Evolutionary conservation across 129 eudicot species (phyloP).

Genomic region (Chrysanthemum makinoi): DNA sequence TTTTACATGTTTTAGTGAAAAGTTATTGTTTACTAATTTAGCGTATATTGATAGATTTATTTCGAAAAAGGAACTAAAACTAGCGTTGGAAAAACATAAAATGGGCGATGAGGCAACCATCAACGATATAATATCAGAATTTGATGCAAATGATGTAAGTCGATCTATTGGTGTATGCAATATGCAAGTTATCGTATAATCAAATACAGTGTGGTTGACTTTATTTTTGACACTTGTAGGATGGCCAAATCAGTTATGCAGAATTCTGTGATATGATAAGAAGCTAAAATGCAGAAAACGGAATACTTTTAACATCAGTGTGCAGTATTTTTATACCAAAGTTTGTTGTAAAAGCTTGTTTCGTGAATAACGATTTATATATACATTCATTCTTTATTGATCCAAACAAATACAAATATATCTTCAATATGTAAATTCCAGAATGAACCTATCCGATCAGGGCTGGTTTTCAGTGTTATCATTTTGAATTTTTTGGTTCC

Average conservation of each 20-base stretch:
- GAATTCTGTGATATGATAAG: slow-evolving; percentile 27
- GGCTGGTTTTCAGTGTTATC: no score
- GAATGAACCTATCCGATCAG: no score
- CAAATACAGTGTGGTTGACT: background rate
- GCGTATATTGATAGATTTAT: background rate
- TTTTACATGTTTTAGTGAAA: background rate
- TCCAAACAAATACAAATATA: background rate
- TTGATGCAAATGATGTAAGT: slow-evolving; percentile 21
- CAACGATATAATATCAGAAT: slow-evolving; percentile 17
- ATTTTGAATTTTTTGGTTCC: background rate
- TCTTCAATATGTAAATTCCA: background rate
- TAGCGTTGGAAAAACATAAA: slow-evolving; percentile 7
- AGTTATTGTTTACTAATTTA: background rate
- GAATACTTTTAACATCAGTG: background rate
- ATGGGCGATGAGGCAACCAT: slow-evolving; percentile 17
- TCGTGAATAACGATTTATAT: background rate
- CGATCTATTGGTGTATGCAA: background rate
- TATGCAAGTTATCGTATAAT: background rate
- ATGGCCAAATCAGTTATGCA: slow-evolving; percentile 17
- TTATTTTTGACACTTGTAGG: slow-evolving; percentile 20
- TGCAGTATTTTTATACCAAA: background rate
- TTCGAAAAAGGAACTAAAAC: slow-evolving; percentile 14
- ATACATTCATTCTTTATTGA: background rate
- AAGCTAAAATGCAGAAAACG: slow-evolving; percentile 14
- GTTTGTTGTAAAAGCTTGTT: background rate